These are phyloP conservation scores for Bruguiera gymnorhiza DNA, from an alignment of 345 rosid species.

Conservation along the genomic window DNA sequence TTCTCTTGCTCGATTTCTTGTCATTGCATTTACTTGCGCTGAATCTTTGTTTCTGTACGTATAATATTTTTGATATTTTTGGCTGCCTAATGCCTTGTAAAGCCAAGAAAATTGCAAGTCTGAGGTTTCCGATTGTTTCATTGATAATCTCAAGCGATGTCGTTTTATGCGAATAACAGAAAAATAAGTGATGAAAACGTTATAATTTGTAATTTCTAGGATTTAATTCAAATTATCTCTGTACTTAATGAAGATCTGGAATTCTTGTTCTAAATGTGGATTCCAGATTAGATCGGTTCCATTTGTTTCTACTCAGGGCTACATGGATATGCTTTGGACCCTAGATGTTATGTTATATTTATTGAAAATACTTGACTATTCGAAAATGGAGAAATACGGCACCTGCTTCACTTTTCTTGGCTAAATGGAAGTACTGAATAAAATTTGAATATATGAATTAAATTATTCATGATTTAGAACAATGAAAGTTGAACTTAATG, in stretches of 20 bases:
- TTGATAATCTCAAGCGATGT: conserved; percentile 1
- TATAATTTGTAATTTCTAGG: not conserved
- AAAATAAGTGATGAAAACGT: not conserved
- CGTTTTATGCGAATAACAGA: not conserved
- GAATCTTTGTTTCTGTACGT: not conserved
- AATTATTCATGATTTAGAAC: not conserved
- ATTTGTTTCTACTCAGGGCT: not conserved
- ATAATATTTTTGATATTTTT: not conserved
- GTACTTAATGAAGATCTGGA: not conserved
- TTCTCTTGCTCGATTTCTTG: not conserved
- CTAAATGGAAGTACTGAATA: not conserved
- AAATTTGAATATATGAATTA: not conserved
- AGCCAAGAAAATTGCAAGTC: not conserved
- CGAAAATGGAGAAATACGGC: too few relatives aligned
- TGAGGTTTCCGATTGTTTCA: not conserved
- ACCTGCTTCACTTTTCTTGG: not conserved
- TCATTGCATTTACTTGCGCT: not conserved
- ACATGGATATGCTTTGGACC: not conserved
- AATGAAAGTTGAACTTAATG: not conserved
- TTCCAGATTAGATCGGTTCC: not conserved
- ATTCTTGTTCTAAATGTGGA: not conserved
- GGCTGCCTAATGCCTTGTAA: not conserved
- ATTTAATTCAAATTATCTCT: not conserved
- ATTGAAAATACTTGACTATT: too few relatives aligned
- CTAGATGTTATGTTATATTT: too few relatives aligned